A percentile compares a stretch with the other conserved stretches of the same genome.
Conservation (phyloP, 257 asterid species). For the Solanum lycopersicoides region DNA sequence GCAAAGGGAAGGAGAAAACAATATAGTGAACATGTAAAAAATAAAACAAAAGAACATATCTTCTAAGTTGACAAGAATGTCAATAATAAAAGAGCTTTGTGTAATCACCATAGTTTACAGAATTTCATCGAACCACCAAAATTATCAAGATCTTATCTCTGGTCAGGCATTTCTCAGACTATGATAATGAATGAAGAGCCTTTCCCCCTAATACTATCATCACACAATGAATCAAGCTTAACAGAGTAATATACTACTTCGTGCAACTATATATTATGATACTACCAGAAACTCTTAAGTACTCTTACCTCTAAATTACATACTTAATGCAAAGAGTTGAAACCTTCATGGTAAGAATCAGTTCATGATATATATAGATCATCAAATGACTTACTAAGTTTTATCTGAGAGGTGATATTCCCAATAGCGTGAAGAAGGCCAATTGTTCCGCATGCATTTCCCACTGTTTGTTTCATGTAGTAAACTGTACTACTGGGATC, state of each 20-base stretch:
- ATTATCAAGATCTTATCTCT: background rate
- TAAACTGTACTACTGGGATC: conserved; percentile 52
- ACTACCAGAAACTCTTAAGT: background rate
- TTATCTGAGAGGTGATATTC: conserved; percentile 75
- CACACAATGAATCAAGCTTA: background rate
- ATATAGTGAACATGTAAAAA: background rate
- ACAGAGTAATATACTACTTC: background rate
- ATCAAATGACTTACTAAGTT: conserved; percentile 51
- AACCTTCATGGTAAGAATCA: background rate
- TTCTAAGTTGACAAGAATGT: background rate
- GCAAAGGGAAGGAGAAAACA: background rate
- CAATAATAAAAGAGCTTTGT: background rate
- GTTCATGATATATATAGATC: background rate
- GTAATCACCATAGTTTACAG: background rate
- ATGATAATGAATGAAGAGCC: background rate
- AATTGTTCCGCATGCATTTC: conserved; percentile 97
- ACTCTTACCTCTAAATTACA: background rate
- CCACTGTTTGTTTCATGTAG: conserved; percentile 95
- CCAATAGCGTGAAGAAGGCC: conserved; percentile 97
- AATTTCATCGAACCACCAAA: background rate
- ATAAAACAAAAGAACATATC: background rate
- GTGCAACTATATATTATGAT: background rate
- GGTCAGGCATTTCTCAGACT: background rate
- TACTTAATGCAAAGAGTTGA: background rate
- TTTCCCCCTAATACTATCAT: background rate